These are phyloP conservation scores for Cymodocea nodosa DNA, from an alignment of 116 monocot genomes.

Conservation along the genomic window DNA sequence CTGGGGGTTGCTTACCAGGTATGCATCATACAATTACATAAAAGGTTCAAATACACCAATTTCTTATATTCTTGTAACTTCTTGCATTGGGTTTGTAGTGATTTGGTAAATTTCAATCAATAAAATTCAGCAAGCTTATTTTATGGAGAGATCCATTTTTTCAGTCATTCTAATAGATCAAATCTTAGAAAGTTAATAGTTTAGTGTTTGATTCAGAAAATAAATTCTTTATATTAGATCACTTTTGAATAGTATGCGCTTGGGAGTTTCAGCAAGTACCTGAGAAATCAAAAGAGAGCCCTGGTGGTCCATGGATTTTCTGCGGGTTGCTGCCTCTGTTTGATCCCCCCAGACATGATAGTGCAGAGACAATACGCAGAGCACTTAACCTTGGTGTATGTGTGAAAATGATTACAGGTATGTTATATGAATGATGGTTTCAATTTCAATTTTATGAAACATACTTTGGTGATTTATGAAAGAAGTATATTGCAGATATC, in stretches of 20 bases:
- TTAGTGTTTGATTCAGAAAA: conserved; percentile 45
- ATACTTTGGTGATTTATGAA: too few species aligned
- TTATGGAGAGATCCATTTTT: too few species aligned
- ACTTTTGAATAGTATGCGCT: conserved; percentile 19
- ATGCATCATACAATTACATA: too few species aligned
- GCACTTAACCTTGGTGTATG: conserved; percentile 79
- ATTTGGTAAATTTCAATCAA: too few species aligned
- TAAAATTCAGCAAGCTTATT: too few species aligned
- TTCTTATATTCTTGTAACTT: too few species aligned
- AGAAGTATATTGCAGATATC: too few species aligned
- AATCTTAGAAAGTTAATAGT: too few species aligned
- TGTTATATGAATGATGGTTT: background rate
- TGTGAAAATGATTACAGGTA: conserved; percentile 96
- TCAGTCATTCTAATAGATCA: too few species aligned
- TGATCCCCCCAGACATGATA: conserved; percentile 84
- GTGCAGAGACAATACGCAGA: conserved; percentile 80
- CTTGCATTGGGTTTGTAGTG: too few species aligned
- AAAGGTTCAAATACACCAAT: too few species aligned
- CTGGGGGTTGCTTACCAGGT: conserved; percentile 88
- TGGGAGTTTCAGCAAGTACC: conserved; percentile 63
- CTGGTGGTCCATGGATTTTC: conserved; percentile 83
- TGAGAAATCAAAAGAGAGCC: conserved; percentile 66
- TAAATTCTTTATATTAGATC: conserved; percentile 35
- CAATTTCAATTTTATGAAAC: too few species aligned
- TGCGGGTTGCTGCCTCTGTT: conserved; percentile 76